Evolutionary conservation across 225 moss, liverwort and hornwort species (phyloP), one percentile per base, ranked within the genome.

Genomic region (Asterella californica): DNA sequence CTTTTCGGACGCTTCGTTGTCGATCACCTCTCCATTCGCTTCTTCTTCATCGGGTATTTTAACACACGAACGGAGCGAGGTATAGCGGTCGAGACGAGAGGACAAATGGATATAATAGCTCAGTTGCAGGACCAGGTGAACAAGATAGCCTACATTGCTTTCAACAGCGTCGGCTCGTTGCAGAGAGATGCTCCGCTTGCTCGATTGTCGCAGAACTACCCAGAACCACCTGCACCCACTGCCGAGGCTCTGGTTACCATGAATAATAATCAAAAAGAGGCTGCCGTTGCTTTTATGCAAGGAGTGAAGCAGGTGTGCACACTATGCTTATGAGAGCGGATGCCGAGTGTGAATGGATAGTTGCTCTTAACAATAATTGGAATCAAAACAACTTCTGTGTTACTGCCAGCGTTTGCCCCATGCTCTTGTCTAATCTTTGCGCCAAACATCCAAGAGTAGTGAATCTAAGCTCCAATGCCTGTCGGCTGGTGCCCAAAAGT

Each of bases 121-220:
- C 94, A 94, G 78, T 77, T 94, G 86, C 94, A 94, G 81, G 94
- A 94, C 63, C 96, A 97, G 76, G 96, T 93, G 37, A 97, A 88
- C 84, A 92, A 93, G 46, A 97, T 94, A 75, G 96, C 96, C 0
- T 90, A 91, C 73, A 90, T 97, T 52, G 94, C 94, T 2, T 94
- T 93, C 79, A 97, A 94, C 81, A 92, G 91, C n/a, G 92, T 90
- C 0, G 96, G 96, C 27, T 91, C 94, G 6, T 86, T 97, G 76
- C 94, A 97, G 81, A 83, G 96, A 70, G 96, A 97, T 77, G 96
- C 96, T 3, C 92, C 96, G 21, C 84, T 90, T 7, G 86, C 87
- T 53, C 93, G 91, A 78, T 76, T 97, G 83, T 88, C 89, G 19
- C 86, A 83, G 73, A 92, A 90, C 68, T 94, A 94, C 67, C 94